phyloP scores from a whole-genome alignment of 1,139 yeast species.

The Trichomonascaceae sp. region DNA sequence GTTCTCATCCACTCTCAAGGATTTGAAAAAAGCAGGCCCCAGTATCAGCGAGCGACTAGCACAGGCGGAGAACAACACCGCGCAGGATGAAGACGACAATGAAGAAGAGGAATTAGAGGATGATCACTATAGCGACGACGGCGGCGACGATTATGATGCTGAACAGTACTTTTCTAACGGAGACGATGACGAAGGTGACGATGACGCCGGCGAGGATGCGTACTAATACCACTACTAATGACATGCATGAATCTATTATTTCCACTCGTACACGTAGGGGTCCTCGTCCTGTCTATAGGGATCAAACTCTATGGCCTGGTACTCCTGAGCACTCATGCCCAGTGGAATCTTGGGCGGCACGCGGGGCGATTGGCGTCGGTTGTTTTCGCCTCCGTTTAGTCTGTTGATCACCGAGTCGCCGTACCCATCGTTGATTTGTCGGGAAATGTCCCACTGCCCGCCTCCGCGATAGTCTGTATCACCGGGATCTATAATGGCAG shows the following conservation, averaged over 20 bases:
- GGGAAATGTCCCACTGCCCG: constrained; percentile 21
- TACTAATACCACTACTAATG: constrained; percentile 16
- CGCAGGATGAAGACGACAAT: constrained; percentile 48
- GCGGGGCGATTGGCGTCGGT: constrained; percentile 10
- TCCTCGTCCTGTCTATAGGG: constrained; percentile 8
- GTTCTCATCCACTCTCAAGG: constrained; percentile 19
- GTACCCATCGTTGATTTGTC: constrained; percentile 24
- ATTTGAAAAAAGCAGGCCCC: constrained; percentile 33
- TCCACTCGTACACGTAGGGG: constrained; percentile 7
- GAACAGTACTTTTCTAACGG: constrained; percentile 42
- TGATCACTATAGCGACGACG: constrained; percentile 58
- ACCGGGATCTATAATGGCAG: constrained; percentile 15
- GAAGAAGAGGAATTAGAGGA: constrained; percentile 73
- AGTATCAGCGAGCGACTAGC: constrained; percentile 23
- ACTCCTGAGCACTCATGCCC: constrained; percentile 20
- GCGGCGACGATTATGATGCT: constrained; percentile 61
- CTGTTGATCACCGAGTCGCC: constrained; percentile 23
- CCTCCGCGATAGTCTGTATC: constrained; percentile 14
- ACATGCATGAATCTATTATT: neutral
- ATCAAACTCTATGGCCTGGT: constrained; percentile 12
- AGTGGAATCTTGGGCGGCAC: constrained; percentile 21
- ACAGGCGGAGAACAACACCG: constrained; percentile 33
- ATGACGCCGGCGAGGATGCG: constrained; percentile 47
- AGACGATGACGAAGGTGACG: constrained; percentile 32
- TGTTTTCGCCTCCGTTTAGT: constrained; percentile 4